These are phyloP conservation scores for Tagetes patula DNA, from an alignment of 129 eudicot species.

Conservation along the genomic window DNA sequence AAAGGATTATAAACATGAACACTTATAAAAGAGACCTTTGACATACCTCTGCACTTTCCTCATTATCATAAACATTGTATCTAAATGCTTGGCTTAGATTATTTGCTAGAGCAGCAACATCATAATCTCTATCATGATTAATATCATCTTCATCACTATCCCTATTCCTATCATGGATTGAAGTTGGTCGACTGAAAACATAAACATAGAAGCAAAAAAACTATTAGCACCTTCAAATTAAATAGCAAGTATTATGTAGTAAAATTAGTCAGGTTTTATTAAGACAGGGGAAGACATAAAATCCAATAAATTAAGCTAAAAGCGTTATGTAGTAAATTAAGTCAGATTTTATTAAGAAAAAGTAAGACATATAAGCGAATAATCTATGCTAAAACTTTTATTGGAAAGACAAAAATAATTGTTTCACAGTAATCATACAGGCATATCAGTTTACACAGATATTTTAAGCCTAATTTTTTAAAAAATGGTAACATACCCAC, in stretches of 20 bases:
- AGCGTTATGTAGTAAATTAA: background rate
- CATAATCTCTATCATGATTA: conserved; percentile 80
- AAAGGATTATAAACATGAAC: background rate
- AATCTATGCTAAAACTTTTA: background rate
- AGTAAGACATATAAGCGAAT: background rate
- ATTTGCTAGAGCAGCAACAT: conserved; percentile 90
- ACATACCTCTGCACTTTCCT: conserved; percentile 78
- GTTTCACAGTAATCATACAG: background rate
- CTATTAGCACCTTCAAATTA: background rate
- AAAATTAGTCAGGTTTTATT: background rate
- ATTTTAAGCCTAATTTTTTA: background rate
- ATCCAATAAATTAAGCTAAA: conserved; percentile 6
- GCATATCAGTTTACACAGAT: conserved; percentile 1
- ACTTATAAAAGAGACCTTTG: conserved; percentile 3
- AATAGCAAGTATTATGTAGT: background rate
- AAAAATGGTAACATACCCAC: conserved; percentile 61
- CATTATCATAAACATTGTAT: conserved; percentile 66
- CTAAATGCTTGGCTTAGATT: conserved; percentile 88
- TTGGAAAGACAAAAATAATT: background rate
- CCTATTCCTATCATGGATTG: conserved; percentile 80
- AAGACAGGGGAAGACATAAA: background rate
- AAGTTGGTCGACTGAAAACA: conserved; percentile 73
- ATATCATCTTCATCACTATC: conserved; percentile 93
- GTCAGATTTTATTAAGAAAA: background rate
- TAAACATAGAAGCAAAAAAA: background rate